Evolutionary conservation across 2,329 filamentous ascomycete genomes (phyloP).

Genomic region (Sordariomycetes sp.): DNA sequence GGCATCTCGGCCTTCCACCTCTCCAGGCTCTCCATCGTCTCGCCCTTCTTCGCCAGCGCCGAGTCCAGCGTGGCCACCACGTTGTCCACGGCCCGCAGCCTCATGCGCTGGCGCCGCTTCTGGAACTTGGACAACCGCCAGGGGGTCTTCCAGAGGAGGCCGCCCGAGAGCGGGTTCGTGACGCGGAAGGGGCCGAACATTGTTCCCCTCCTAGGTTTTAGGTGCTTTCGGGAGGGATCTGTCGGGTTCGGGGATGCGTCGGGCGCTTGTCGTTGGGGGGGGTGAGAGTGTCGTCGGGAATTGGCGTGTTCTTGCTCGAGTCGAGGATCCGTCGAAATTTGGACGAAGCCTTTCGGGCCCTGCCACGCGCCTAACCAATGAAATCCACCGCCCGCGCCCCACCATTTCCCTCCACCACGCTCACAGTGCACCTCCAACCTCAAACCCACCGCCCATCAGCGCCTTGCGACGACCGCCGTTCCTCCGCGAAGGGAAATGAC

Average conservation of each 20-base stretch:
- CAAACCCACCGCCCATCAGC: background rate
- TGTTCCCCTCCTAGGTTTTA: background rate
- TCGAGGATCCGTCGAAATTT: background rate
- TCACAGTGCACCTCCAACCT: background rate
- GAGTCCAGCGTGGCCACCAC: slow-evolving; percentile 76
- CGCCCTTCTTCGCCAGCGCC: slow-evolving; percentile 64
- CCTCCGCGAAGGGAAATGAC: background rate
- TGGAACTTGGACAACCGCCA: slow-evolving; percentile 90
- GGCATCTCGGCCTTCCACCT: slow-evolving; percentile 96
- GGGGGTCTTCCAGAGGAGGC: slow-evolving; percentile 92
- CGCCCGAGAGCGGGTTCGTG: slow-evolving; percentile 64
- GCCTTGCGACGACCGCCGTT: background rate
- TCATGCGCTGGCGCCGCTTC: slow-evolving; percentile 76
- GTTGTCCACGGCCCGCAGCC: slow-evolving; percentile 73
- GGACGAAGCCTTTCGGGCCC: background rate
- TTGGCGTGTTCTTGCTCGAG: background rate
- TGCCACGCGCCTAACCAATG: background rate
- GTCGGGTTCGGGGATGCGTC: background rate
- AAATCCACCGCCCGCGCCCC: background rate
- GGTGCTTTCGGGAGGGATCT: background rate
- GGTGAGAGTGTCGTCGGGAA: background rate
- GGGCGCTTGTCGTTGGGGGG: background rate
- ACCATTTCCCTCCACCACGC: background rate
- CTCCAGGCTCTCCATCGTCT: slow-evolving; percentile 67
- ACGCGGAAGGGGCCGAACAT: slow-evolving; percentile 78